Evolutionary conservation across 352 stramenopile species (phyloP).

Genomic region (Detonula confervacea): DNA sequence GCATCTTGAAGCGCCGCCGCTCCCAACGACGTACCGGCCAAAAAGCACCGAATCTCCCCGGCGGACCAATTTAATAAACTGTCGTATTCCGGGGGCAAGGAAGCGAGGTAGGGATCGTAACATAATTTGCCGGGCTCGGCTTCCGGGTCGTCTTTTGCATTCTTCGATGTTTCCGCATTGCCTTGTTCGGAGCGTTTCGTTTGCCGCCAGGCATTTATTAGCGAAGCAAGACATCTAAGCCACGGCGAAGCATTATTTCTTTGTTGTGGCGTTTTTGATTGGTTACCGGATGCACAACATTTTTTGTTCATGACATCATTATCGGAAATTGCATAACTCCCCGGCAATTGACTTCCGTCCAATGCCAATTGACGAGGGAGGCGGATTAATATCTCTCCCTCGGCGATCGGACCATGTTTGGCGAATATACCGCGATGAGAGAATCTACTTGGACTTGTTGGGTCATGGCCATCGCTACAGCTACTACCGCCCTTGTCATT

Average conservation of each 20-base stretch:
- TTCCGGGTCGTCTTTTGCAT: neutral
- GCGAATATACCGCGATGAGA: conserved; percentile 61
- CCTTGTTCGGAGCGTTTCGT: too few relatives aligned
- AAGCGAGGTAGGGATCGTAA: conserved; percentile 56
- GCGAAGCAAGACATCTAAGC: conserved; percentile 64
- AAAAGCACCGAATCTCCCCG: conserved; percentile 55
- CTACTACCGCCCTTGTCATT: neutral
- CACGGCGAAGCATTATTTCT: conserved; percentile 59
- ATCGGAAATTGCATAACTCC: conserved; percentile 36
- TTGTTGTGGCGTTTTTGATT: neutral
- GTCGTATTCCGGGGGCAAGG: conserved; percentile 72
- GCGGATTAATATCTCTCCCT: conserved; percentile 70
- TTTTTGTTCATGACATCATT: neutral
- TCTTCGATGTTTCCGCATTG: too few relatives aligned
- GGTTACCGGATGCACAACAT: neutral
- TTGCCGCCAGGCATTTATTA: conserved; percentile 33
- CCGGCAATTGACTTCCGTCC: conserved; percentile 44
- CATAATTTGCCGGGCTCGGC: neutral
- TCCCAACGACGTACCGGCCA: conserved; percentile 59
- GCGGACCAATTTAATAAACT: conserved; percentile 67
- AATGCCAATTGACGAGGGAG: conserved; percentile 56
- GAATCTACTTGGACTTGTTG: conserved; percentile 2
- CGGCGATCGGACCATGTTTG: conserved; percentile 40
- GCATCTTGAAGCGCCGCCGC: conserved; percentile 35
- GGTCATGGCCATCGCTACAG: neutral